A percentile compares a stretch with the other conserved stretches of the same genome.
Evolutionary conservation across 2,329 filamentous ascomycete genomes (phyloP).

Genomic region (Aspergillus bombycis): DNA sequence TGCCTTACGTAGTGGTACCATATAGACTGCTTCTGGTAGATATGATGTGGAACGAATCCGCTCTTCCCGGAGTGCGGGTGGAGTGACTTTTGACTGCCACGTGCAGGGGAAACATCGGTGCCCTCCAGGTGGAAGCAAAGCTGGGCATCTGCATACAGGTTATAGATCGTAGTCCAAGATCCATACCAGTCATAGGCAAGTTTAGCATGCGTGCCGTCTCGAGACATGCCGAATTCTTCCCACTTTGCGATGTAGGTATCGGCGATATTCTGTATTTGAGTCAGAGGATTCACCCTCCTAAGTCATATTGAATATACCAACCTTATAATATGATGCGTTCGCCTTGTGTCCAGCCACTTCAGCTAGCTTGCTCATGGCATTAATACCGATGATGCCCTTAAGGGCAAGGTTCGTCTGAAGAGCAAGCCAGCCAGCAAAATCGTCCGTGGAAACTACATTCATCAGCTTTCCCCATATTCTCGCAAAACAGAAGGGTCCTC

Average conservation of each 20-base stretch:
- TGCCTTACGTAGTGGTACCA: constrained; percentile 82
- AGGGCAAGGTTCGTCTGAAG: constrained; percentile 82
- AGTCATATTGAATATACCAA: constrained; percentile 21
- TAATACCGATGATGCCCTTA: constrained; percentile 81
- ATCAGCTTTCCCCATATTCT: constrained; percentile 6
- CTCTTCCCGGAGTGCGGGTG: constrained; percentile 34
- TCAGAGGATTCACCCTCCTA: neutral
- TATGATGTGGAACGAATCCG: constrained; percentile 70
- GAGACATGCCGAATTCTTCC: constrained; percentile 71
- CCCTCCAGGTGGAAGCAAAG: constrained; percentile 74
- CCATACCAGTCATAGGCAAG: constrained; percentile 79
- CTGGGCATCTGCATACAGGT: constrained; percentile 77
- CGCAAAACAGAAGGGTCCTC: constrained; percentile 14
- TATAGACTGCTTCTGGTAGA: constrained; percentile 78
- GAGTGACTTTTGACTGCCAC: constrained; percentile 30
- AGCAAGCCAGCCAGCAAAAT: constrained; percentile 77
- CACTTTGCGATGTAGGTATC: constrained; percentile 72
- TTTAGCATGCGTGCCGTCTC: constrained; percentile 71
- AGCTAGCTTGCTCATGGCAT: constrained; percentile 74
- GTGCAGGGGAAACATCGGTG: constrained; percentile 33
- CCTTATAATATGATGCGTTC: constrained; percentile 62
- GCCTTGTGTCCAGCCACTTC: constrained; percentile 60
- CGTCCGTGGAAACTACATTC: constrained; percentile 70
- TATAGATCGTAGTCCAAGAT: constrained; percentile 84
- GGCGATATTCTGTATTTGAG: constrained; percentile 54